phyloP scores from a whole-genome alignment of 768 basidiomycete species.

The Termitomyces sp. region DNA sequence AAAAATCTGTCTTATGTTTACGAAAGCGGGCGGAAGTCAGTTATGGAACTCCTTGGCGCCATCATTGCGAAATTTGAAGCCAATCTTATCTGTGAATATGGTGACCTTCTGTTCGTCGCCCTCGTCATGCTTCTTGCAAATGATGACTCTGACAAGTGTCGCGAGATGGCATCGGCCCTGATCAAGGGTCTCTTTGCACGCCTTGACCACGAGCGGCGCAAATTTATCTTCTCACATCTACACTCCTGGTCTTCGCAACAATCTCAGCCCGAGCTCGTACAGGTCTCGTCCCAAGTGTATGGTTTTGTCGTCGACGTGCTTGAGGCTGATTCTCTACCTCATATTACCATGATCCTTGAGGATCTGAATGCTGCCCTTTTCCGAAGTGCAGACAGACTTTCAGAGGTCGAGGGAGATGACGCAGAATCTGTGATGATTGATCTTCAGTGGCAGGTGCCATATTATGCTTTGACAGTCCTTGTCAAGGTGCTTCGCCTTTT shows the following conservation, averaged over 20 bases:
- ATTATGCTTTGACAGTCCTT: conserved; percentile 68
- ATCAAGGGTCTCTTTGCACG: conserved; percentile 72
- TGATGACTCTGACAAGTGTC: conserved; percentile 85
- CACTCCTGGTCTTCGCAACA: conserved; percentile 73
- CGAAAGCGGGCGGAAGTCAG: conserved; percentile 89
- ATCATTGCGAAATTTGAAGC: conserved; percentile 80
- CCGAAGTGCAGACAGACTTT: conserved; percentile 34
- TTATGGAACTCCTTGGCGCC: conserved; percentile 87
- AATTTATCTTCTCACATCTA: conserved; percentile 59
- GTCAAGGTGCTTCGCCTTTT: conserved; percentile 56
- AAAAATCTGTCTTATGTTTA: conserved; percentile 88
- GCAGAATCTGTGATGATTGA: conserved; percentile 51
- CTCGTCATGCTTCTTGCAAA: conserved; percentile 93
- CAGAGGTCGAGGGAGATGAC: conserved; percentile 33
- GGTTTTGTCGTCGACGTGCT: conserved; percentile 74
- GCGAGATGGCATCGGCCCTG: conserved; percentile 82
- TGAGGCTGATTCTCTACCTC: conserved; percentile 37
- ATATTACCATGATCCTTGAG: conserved; percentile 44
- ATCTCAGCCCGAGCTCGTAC: conserved; percentile 52
- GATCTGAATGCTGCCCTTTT: conserved; percentile 49
- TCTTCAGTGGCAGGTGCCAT: conserved; percentile 76
- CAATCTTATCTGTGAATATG: conserved; percentile 67
- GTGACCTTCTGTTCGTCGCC: conserved; percentile 85
- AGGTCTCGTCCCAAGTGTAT: conserved; percentile 78
- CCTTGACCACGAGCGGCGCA: conserved; percentile 54